Percentiles rank a stretch among this genome's conserved stretches.
Evolutionary conservation across 805 yeast genomes (phyloP).

Genomic region (Schwanniomyces pseudopolymorphus): DNA sequence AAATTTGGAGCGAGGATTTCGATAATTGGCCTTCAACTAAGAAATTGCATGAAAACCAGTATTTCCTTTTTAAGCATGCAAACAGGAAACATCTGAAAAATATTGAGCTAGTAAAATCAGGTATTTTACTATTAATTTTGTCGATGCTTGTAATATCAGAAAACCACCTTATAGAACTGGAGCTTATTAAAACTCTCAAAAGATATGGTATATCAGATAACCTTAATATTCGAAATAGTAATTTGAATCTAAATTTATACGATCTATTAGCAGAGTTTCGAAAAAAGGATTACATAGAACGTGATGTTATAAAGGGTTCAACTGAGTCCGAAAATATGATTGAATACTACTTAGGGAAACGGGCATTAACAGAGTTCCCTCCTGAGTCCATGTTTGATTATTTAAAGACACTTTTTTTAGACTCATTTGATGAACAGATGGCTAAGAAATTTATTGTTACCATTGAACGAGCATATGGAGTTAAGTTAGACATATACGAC

Average conservation of each 20-base stretch:
- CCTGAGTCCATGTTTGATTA: conserved; percentile 27
- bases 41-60: conserved; percentile 13
- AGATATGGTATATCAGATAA: conserved; percentile 28
- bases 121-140: conserved; percentile 28
- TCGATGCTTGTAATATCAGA: conserved; percentile 29
- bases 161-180: conserved; percentile 28
- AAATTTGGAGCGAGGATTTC: conserved; percentile 18
- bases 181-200: conserved; percentile 18
- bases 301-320: conserved; percentile 10
- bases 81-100: conserved; percentile 19
- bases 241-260: conserved; percentile 16
- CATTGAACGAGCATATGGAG: conserved; percentile 23
- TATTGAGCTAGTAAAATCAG: conserved; percentile 27
- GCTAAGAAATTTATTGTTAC: conserved; percentile 19
- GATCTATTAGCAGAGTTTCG: conserved; percentile 26
- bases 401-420: conserved; percentile 24
- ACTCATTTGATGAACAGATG: conserved; percentile 17
- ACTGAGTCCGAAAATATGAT: conserved; percentile 14
- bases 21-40: conserved; percentile 8
- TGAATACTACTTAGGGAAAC: conserved; percentile 31
- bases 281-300: conserved; percentile 28
- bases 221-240: conserved; percentile 16
- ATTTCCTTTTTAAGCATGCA: conserved; percentile 22
- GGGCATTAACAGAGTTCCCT: conserved; percentile 31
- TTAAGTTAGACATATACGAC: not conserved